Base-by-base conservation (phyloP, 768 basidiomycete species). In the Mycena vitilis region DNA sequence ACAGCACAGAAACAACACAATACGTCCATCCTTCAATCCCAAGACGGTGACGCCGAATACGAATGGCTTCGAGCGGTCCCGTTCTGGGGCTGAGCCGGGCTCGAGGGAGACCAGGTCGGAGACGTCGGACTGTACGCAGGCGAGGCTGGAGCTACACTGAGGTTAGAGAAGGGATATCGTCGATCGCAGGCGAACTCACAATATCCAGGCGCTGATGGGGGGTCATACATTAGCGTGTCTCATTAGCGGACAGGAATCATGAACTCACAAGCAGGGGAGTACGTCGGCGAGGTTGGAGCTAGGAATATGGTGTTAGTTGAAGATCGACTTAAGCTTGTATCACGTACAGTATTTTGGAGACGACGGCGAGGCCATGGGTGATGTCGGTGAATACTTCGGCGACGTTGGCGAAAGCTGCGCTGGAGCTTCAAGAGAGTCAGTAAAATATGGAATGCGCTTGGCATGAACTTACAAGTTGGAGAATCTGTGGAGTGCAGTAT, bases 371-470 rank as follows among this genome's bases (percentile, higher is more conserved):
- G 91, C 88, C 78, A 86, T 82, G n/a, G 96, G 96, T 5, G 95
- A 96, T 0, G 96, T 95, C 4, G 96, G 96, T 13, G 95, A 96
- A 79, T 96, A 98, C 74, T 91, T 94, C 9, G 95, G 95, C 37
- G 95, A 96, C 5, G 95, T 89, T 0, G 95, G 95, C 10, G 95
- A 96, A 83, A 92, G 87, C 63, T 93, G 91, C 25, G 89, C 87
- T 40, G 94, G 93, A 7, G 93, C 92, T 92, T 74, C 67, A 61
- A 45, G 23, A 53, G 38, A 69, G 67, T 62, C 57, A 63, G 23
- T 15, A 40, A 69, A 65, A 11, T 18, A 40, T 34, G 49, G 65
- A 68, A 60, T 20, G 25, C 48, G 22, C 40, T 59, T 59, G 22
- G 37, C 36, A 47, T 40, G 23, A 7, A 86, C 90, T 78, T 79